Conservation (phyloP, 2,329 filamentous ascomycete genomes). For the Hymenoscyphus infarciens region DNA sequence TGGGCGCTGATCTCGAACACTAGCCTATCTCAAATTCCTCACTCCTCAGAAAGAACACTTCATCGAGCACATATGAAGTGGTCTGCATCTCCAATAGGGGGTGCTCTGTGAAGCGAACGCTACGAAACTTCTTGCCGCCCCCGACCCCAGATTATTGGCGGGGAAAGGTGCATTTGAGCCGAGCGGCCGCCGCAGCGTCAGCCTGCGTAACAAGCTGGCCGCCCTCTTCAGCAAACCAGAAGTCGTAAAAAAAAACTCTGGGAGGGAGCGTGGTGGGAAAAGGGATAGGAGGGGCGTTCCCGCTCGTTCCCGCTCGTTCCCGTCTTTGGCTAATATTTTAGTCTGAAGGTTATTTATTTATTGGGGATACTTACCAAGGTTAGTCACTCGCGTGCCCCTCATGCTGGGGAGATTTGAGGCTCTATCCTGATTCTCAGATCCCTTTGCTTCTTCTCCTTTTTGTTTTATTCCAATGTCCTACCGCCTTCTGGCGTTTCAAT, state of each 20-base stretch:
- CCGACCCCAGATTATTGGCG: not conserved
- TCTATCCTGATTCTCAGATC: no score
- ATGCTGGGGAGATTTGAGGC: no score
- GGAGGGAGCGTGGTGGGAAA: not conserved
- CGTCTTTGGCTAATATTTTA: slow-evolving; percentile 4
- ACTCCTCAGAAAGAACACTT: slow-evolving; percentile 1
- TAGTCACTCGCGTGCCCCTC: not conserved
- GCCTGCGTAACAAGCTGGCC: not conserved
- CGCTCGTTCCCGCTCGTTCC: not conserved
- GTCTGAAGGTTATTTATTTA: slow-evolving; percentile 1
- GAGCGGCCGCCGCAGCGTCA: not conserved
- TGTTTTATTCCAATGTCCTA: not conserved
- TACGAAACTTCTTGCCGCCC: not conserved
- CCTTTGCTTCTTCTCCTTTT: not conserved
- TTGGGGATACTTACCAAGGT: slow-evolving; percentile 1
- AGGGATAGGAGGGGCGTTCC: not conserved
- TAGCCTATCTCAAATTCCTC: not conserved
- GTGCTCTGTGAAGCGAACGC: not conserved
- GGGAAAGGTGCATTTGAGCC: slow-evolving; percentile 1
- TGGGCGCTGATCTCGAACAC: not conserved
- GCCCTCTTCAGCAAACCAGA: not conserved
- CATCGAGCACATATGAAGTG: slow-evolving; percentile 1
- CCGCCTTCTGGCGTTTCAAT: not conserved
- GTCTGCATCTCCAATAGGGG: not conserved
- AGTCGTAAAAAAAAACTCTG: not conserved